Percentiles rank a stretch among this genome's conserved stretches.
phyloP scores from a whole-genome alignment of 2,329 filamentous ascomycete genomes.

The Colletotrichum sp. region DNA sequence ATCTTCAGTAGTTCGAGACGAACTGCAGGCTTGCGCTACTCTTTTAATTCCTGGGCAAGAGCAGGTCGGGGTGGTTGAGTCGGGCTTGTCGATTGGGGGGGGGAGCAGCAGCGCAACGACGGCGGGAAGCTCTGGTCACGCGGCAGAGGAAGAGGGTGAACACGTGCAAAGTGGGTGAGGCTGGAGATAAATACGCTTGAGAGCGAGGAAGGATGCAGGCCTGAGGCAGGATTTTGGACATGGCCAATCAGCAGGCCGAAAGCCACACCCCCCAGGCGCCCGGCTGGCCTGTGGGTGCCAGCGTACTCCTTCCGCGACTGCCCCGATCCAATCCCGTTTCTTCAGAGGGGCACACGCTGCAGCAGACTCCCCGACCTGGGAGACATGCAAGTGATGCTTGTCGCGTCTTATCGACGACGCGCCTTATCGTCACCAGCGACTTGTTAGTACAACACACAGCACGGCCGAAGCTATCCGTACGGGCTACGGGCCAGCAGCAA shows the following conservation, averaged over 20 bases:
- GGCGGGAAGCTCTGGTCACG: conserved; percentile 36
- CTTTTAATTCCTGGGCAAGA: conserved; percentile 4
- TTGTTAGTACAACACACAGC: not conserved
- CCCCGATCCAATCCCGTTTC: conserved; percentile 18
- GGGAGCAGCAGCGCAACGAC: not conserved
- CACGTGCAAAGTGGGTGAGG: conserved; percentile 45
- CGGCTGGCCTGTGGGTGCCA: conserved; percentile 3
- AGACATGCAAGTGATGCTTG: not conserved
- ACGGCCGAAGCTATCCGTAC: not conserved
- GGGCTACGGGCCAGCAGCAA: not conserved
- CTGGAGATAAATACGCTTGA: conserved; percentile 37
- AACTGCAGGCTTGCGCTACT: conserved; percentile 9
- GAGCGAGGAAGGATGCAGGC: not conserved
- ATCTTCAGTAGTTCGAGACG: not conserved
- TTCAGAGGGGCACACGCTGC: conserved; percentile 18
- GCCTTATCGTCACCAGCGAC: not conserved
- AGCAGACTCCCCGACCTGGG: not conserved
- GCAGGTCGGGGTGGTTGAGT: conserved; percentile 6
- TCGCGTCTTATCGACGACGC: conserved; percentile 1
- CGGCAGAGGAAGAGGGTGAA: conserved; percentile 40
- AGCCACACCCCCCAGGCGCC: conserved; percentile 5
- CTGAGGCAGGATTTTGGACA: conserved; percentile 12
- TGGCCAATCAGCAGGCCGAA: conserved; percentile 14
- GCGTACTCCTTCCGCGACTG: conserved; percentile 6
- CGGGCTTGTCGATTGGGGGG: conserved; percentile 6